A percentile compares a stretch with the other conserved stretches of the same genome.
These are phyloP conservation scores for Ganoderma sinense DNA, from an alignment of 1,284 basidiomycete genomes.

Conservation along the genomic window DNA sequence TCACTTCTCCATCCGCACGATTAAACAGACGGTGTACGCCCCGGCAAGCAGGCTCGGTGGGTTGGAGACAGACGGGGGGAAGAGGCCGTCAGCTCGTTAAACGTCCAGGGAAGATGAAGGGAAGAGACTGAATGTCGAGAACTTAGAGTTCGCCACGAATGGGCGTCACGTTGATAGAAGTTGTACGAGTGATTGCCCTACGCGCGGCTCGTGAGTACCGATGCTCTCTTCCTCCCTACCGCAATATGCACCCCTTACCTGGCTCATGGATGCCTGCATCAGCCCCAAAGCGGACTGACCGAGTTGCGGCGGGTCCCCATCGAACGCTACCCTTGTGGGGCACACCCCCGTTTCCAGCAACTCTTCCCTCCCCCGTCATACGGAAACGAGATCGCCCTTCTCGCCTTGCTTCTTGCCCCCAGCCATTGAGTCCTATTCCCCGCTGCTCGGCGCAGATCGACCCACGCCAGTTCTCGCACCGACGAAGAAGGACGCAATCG, in stretches of 20 bases:
- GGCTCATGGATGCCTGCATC: background rate
- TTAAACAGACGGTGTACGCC: background rate
- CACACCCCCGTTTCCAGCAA: background rate
- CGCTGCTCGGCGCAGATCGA: constrained; percentile 2
- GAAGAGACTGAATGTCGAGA: background rate
- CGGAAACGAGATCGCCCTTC: background rate
- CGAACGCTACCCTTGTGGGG: background rate
- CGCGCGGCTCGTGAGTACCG: constrained; percentile 4
- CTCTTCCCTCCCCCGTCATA: background rate
- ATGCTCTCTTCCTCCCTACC: background rate
- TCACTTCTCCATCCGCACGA: background rate
- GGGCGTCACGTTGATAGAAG: constrained; percentile 7
- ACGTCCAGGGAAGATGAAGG: background rate
- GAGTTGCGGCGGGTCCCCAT: background rate
- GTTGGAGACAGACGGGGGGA: background rate
- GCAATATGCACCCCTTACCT: background rate
- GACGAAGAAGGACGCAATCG: constrained; percentile 2
- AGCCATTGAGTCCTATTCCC: background rate
- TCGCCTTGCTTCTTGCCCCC: background rate
- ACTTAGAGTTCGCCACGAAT: constrained; percentile 1
- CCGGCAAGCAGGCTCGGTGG: background rate
- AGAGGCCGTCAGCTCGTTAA: background rate
- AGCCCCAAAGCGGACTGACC: background rate
- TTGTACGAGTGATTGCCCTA: background rate
- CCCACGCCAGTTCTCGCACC: background rate